A percentile compares a stretch with the other conserved stretches of the same genome.
Conservation (phyloP, 2,329 filamentous ascomycete species). For the Fusarium sp. region DNA sequence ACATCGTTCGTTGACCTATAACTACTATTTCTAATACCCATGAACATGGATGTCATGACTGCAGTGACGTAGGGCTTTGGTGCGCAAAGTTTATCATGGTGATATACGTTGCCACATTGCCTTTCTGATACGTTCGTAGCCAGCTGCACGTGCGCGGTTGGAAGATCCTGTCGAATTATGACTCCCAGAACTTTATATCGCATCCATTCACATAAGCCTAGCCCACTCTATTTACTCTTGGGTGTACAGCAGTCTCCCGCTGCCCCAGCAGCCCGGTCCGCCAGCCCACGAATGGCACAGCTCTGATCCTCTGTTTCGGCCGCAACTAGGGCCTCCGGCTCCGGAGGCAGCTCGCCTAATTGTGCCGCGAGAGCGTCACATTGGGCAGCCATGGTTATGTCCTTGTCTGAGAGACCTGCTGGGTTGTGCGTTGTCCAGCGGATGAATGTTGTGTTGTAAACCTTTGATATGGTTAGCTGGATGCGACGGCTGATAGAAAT, state of each 20-base stretch:
- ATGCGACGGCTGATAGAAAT: not conserved
- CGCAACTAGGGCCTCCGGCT: conserved; percentile 39
- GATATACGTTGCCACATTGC: not conserved
- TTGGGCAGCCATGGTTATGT: conserved; percentile 70
- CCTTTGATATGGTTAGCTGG: conserved; percentile 55
- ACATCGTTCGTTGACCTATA: conserved; percentile 46
- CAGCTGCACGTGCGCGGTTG: not conserved
- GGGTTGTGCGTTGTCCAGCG: conserved; percentile 81
- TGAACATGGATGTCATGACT: not conserved
- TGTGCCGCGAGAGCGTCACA: conserved; percentile 71
- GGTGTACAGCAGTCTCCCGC: conserved; percentile 68
- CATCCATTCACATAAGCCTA: not conserved
- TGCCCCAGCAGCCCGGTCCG: conserved; percentile 58
- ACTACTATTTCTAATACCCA: not conserved
- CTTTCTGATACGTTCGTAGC: not conserved
- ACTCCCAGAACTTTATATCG: not conserved
- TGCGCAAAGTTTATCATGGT: not conserved
- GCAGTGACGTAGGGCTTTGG: not conserved
- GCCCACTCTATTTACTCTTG: conserved; percentile 51
- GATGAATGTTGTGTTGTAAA: conserved; percentile 77
- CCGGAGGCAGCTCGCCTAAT: conserved; percentile 65
- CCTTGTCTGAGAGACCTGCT: conserved; percentile 72
- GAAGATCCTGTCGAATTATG: not conserved
- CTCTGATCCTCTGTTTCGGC: conserved; percentile 42
- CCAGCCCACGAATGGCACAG: conserved; percentile 58